These are phyloP conservation scores for Aspergillus sergii DNA, from an alignment of 2,329 filamentous ascomycete species.

Conservation along the genomic window DNA sequence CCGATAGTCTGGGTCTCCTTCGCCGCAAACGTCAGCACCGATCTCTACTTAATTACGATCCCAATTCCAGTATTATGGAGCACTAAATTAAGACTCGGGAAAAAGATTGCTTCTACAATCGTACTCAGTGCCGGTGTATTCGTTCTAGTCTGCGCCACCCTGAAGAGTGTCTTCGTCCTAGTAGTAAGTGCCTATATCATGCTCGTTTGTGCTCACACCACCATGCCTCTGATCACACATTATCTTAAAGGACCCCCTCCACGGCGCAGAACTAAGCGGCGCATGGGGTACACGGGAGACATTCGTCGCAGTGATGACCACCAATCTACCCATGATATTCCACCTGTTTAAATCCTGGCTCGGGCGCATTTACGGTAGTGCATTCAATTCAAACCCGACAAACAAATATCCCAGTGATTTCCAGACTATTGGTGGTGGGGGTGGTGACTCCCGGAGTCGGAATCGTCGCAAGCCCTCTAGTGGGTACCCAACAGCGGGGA, in stretches of 20 bases:
- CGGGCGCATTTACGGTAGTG: constrained; percentile 39
- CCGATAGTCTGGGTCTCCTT: constrained; percentile 53
- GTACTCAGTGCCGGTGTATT: constrained; percentile 58
- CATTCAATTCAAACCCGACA: constrained; percentile 41
- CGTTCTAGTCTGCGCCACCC: constrained; percentile 54
- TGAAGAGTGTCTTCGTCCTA: constrained; percentile 54
- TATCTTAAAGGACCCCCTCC: constrained; percentile 27
- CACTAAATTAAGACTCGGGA: constrained; percentile 49
- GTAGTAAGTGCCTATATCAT: constrained; percentile 26
- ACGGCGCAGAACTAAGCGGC: constrained; percentile 36
- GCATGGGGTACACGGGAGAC: constrained; percentile 44
- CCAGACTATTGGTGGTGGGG: constrained; percentile 27
- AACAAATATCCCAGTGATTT: constrained; percentile 42
- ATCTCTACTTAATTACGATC: constrained; percentile 61
- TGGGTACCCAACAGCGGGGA: constrained; percentile 38
- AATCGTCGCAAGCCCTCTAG: constrained; percentile 36
- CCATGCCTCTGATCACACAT: neutral
- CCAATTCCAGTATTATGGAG: constrained; percentile 59
- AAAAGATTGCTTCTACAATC: constrained; percentile 53
- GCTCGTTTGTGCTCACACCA: neutral
- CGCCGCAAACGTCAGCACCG: constrained; percentile 55
- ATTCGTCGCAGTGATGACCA: constrained; percentile 43
- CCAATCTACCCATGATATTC: constrained; percentile 43
- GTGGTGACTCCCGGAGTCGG: constrained; percentile 27
- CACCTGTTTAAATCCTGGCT: constrained; percentile 47